A percentile compares a stretch with the other conserved stretches of the same genome.
phyloP scores from a whole-genome alignment of 805 yeast genomes.

The Myxozyma sirexii region DNA sequence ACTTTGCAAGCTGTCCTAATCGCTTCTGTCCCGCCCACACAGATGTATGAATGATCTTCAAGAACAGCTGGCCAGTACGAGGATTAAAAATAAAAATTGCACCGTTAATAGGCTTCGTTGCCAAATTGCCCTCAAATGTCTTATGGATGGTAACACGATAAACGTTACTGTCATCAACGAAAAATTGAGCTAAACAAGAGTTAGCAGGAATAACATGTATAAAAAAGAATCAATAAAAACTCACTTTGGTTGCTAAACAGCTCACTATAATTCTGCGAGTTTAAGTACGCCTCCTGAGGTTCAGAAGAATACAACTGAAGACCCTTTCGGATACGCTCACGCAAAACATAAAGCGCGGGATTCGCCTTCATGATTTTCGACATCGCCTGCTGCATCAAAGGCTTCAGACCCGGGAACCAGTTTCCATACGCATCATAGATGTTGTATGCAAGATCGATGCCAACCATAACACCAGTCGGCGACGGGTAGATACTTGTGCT shows the following conservation, averaged over 20 bases:
- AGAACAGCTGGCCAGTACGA: constrained; percentile 82
- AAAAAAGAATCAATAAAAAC: neutral
- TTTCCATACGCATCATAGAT: constrained; percentile 96
- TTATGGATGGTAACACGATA: constrained; percentile 89
- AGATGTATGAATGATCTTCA: constrained; percentile 88
- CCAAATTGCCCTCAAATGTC: constrained; percentile 88
- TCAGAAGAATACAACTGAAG: constrained; percentile 90
- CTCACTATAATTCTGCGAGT: constrained; percentile 87
- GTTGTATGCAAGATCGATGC: constrained; percentile 91
- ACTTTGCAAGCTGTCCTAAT: constrained; percentile 87
- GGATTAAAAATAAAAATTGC: constrained; percentile 89
- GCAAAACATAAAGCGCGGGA: constrained; percentile 85
- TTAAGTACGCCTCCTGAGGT: constrained; percentile 87
- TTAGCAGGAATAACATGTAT: neutral
- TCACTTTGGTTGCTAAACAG: constrained; percentile 71
- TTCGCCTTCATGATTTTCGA: constrained; percentile 90
- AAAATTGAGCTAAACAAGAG: constrained; percentile 56
- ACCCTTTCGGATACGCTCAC: constrained; percentile 94
- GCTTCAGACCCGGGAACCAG: constrained; percentile 96
- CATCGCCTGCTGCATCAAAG: constrained; percentile 88
- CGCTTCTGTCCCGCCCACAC: constrained; percentile 98
- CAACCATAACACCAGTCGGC: constrained; percentile 88
- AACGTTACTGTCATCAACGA: constrained; percentile 92
- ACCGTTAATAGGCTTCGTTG: constrained; percentile 93
- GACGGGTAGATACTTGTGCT: constrained; percentile 84